These are phyloP conservation scores for Fagopyrum homotropicum DNA, from an alignment of 148 eudicot species.

Conservation along the genomic window DNA sequence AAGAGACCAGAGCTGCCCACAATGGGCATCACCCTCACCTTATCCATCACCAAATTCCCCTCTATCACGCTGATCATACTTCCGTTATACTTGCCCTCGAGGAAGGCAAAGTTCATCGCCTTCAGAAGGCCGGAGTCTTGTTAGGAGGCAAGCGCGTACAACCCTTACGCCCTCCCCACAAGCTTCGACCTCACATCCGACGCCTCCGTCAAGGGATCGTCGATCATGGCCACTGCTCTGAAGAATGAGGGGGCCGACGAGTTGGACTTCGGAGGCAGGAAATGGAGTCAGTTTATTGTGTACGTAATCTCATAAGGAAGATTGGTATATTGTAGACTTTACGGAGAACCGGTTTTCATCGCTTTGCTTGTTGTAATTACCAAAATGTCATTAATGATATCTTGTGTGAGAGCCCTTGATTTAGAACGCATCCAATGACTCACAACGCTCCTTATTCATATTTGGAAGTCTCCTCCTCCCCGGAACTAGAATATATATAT, in stretches of 20 bases:
- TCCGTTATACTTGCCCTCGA: conserved; percentile 36
- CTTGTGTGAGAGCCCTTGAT: too few species aligned
- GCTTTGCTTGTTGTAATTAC: too few species aligned
- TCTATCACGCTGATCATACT: conserved; percentile 31
- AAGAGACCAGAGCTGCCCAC: conserved; percentile 31
- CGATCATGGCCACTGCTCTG: conserved; percentile 28
- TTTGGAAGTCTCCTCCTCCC: too few species aligned
- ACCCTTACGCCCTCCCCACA: conserved; percentile 36
- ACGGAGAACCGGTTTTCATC: too few species aligned
- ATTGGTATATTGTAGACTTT: too few species aligned
- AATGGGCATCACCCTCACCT: conserved; percentile 28
- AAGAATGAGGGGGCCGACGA: conserved; percentile 19
- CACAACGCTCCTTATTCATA: too few species aligned
- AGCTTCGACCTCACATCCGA: conserved; percentile 22
- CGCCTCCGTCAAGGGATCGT: conserved; percentile 27
- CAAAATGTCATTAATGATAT: too few species aligned
- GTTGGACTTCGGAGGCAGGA: background rate
- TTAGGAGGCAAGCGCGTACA: conserved; percentile 26
- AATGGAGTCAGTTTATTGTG: too few species aligned
- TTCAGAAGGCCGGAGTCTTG: conserved; percentile 26
- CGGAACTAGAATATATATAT: too few species aligned
- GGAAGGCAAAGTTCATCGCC: conserved; percentile 36
- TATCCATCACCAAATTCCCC: conserved; percentile 19
- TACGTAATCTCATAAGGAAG: too few species aligned
- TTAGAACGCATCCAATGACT: too few species aligned